phyloP scores from a whole-genome alignment of 1,139 yeast species.

The Wickerhamomyces sp. region DNA sequence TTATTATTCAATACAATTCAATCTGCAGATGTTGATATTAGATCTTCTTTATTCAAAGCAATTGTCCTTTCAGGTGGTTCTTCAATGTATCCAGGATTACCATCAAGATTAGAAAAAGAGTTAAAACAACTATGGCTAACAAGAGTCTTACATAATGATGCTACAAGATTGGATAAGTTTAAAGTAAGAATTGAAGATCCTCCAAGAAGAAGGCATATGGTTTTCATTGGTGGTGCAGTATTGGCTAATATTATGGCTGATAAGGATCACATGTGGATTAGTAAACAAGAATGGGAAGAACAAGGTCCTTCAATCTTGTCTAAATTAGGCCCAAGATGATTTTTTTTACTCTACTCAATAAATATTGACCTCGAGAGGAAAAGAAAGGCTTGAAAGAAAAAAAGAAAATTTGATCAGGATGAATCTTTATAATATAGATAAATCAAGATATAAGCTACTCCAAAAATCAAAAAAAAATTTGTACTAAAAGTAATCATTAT shows the following conservation, averaged over 20 bases:
- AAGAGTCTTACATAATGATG: constrained; percentile 80
- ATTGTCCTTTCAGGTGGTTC: constrained; percentile 97
- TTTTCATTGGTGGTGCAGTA: constrained; percentile 97
- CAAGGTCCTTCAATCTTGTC: constrained; percentile 80
- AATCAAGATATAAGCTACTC: not conserved
- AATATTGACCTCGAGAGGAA: no score
- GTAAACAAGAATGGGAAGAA: constrained; percentile 97
- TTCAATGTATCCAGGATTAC: constrained; percentile 97
- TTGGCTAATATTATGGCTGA: constrained; percentile 97
- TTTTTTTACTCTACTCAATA: no score
- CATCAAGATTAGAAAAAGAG: constrained; percentile 92
- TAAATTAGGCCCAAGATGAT: constrained; percentile 89
- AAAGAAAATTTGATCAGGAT: not conserved
- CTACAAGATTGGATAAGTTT: constrained; percentile 81
- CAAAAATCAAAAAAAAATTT: no score
- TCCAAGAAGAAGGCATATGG: constrained; percentile 99
- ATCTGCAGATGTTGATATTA: constrained; percentile 88
- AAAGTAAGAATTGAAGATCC: constrained; percentile 98
- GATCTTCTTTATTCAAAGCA: constrained; percentile 84
- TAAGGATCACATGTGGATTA: constrained; percentile 97
- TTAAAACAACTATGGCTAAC: constrained; percentile 95
- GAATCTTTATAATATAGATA: not conserved
- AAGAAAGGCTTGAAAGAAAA: no score
- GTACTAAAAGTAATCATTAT: no score
- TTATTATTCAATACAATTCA: constrained; percentile 87